Base-by-base conservation (phyloP, 2,329 filamentous ascomycete species). In the Aureobasidium namibiae region DNA sequence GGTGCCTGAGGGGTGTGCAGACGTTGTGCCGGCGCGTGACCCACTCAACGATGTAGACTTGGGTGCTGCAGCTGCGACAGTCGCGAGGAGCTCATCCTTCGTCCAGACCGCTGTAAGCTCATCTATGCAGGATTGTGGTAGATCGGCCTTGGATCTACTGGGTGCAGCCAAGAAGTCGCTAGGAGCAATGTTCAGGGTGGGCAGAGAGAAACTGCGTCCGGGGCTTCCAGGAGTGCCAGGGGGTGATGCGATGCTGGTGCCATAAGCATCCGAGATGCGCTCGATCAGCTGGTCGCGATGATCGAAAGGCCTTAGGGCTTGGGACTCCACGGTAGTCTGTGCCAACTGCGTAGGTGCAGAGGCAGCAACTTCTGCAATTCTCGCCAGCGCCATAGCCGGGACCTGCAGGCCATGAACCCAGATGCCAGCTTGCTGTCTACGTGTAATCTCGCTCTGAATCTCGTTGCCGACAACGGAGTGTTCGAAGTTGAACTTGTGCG, bases 61-160 rank as follows among this genome's bases (percentile, higher is more conserved):
- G 66, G 85, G 85, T 52, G 79, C 82, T 59, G 88, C 78, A 61
- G 78, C 83, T 61, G 88, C 84, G 50, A 89, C 80, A 38, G 82
- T 79, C 11, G 85, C 82, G 56, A 94, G 76, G 33, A 88, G 88
- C 14, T 78, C 74, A 23, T 95, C 91, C 67, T 86, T 85, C 39
- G 84, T 87, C 92, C 92, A 96, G 49, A 89, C 83, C 21, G 82
- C 78, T 60, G 90, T 75, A 82, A 96, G 89, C 64, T 89, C 82
- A 62, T 94, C 89, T 64, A 81, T 84, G 65, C 90, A 82, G 29
- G 77, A 79, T 16, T 76, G 71, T 0, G 90, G 88, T 2, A 96
- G 76, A 60, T 86, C 80, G n/a, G 74, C n/a, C 72, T 36, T 79
- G 76, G 70, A 18, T 31, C 16, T 9, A 16, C 11, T 38, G n/a